These are phyloP conservation scores for Cytospora schulzeri DNA, from an alignment of 2,329 filamentous ascomycete species.

Conservation along the genomic window DNA sequence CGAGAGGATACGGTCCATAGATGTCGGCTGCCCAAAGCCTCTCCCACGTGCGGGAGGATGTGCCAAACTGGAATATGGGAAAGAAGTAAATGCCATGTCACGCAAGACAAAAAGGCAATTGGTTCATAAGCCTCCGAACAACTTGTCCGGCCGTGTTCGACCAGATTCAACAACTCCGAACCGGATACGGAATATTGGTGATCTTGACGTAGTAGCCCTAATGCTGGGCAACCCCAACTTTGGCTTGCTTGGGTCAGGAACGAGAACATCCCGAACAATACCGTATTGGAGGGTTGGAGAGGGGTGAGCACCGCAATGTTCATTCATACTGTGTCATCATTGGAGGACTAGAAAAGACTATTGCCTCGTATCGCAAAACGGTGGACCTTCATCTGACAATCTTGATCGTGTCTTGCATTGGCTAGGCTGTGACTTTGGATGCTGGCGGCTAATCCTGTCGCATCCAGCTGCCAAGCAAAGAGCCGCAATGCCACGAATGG, in stretches of 20 bases:
- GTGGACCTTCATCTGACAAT: not conserved
- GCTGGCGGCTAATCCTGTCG: not conserved
- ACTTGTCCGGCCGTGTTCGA: not conserved
- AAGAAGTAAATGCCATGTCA: not conserved
- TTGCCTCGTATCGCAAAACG: conserved; percentile 13
- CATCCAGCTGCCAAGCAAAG: not conserved
- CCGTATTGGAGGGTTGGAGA: not conserved
- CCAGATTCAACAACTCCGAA: conserved; percentile 1
- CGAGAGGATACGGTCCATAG: no score
- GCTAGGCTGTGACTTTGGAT: not conserved
- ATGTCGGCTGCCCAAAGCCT: not conserved
- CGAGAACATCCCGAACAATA: conserved; percentile 10
- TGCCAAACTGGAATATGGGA: not conserved
- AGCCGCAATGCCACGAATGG: not conserved
- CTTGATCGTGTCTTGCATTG: not conserved
- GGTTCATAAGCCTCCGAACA: not conserved
- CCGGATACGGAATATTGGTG: conserved; percentile 1
- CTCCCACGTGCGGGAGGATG: not conserved
- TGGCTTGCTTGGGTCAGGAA: conserved; percentile 8
- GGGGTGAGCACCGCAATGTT: not conserved
- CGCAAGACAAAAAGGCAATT: not conserved
- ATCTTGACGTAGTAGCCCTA: conserved; percentile 18
- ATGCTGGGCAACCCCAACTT: conserved; percentile 20
- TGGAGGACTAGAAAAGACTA: conserved; percentile 5
- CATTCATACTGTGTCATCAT: not conserved